Percentiles rank a stretch among this genome's conserved stretches.
Evolutionary conservation across 305 asterid species (phyloP).

Genomic region (Nicotiana rustica): DNA sequence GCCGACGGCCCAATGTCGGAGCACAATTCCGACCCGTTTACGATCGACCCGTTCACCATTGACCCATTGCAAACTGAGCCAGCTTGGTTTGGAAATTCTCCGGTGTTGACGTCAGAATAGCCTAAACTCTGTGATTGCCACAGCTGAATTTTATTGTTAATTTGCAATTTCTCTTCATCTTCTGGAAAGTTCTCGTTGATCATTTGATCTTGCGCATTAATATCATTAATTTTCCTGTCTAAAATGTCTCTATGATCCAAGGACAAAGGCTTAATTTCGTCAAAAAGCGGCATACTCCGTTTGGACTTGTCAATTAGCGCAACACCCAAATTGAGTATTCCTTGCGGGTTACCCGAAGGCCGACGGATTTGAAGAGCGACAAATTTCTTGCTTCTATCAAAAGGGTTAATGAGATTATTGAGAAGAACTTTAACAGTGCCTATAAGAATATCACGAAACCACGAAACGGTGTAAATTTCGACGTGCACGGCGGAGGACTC

Average conservation of each 20-base stretch:
- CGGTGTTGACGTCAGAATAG: conserved; percentile 13
- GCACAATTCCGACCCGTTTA: conserved; percentile 34
- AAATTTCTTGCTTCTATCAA: conserved; percentile 28
- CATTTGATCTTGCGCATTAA: conserved; percentile 20
- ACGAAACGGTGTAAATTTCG: conserved; percentile 45
- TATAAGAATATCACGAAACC: conserved; percentile 45
- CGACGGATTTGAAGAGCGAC: conserved; percentile 58
- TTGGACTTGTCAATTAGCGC: conserved; percentile 52
- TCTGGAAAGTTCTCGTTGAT: not conserved
- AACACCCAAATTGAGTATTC: conserved; percentile 76
- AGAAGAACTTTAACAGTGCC: conserved; percentile 44
- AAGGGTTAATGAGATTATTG: conserved; percentile 35
- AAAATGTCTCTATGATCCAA: conserved; percentile 28
- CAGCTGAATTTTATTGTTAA: conserved; percentile 30
- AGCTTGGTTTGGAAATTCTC: conserved; percentile 37
- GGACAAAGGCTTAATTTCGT: not conserved
- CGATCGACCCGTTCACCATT: not conserved
- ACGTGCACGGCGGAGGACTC: conserved; percentile 39
- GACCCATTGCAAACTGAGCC: conserved; percentile 35
- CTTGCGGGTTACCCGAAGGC: conserved; percentile 83
- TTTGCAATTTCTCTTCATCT: not conserved
- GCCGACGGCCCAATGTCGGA: conserved; percentile 37
- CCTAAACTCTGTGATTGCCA: conserved; percentile 40
- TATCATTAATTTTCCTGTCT: conserved; percentile 22
- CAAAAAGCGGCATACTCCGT: conserved; percentile 57